Evolutionary conservation across 805 yeast genomes (phyloP).

Genomic region (Pichia californica): DNA sequence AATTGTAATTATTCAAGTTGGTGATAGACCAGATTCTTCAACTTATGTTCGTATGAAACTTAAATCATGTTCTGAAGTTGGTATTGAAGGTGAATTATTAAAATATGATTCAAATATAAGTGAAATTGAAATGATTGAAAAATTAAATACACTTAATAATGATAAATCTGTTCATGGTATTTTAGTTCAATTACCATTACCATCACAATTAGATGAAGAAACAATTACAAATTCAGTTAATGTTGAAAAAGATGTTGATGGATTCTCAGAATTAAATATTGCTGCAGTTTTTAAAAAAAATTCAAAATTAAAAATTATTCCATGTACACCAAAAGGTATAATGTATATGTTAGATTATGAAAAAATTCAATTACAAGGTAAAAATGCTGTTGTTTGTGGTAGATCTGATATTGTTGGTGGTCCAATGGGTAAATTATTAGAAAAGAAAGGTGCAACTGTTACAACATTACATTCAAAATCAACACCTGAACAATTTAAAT

Average conservation of each 20-base stretch:
- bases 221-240: constrained; percentile 74
- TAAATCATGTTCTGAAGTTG: constrained; percentile 83
- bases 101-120: constrained; percentile 57
- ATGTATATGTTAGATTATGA: constrained; percentile 71
- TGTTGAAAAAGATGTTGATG: constrained; percentile 88
- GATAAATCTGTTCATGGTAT: constrained; percentile 81
- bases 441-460: constrained; percentile 79
- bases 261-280: constrained; percentile 81
- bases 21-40: constrained; percentile 81
- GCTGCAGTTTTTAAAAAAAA: constrained; percentile 88
- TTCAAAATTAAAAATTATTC: constrained; percentile 76
- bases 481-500: constrained; percentile 45
- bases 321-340: constrained; percentile 95
- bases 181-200: constrained; percentile 86
- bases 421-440: constrained; percentile 81
- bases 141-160: constrained; percentile 58
- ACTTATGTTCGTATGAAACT: constrained; percentile 89
- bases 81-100: constrained; percentile 59
- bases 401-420: constrained; percentile 95
- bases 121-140: constrained; percentile 53
- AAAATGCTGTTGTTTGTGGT: constrained; percentile 86
- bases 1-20: constrained; percentile 83
- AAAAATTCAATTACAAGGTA: constrained; percentile 64
- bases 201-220: constrained; percentile 72
- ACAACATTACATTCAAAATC: constrained; percentile 80